Percentiles rank a stretch among this genome's conserved stretches.
phyloP scores from a whole-genome alignment of 2,329 filamentous ascomycete genomes.

The Fusarium neocosmosporiellum region DNA sequence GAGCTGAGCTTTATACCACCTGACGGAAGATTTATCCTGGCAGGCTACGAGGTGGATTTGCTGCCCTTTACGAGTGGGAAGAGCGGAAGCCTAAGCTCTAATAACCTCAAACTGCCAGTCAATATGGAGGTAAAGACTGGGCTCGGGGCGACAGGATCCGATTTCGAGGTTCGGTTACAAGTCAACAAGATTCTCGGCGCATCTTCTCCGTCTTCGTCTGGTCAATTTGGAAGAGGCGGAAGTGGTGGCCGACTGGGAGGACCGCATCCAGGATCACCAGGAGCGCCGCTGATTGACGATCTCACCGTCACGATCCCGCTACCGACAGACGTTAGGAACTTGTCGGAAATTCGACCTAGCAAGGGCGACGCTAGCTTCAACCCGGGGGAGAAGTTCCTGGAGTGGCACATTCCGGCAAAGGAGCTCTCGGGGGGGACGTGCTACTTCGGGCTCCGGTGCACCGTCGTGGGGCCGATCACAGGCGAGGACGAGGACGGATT shows the following conservation, averaged over 20 bases:
- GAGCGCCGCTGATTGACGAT: conserved; percentile 76
- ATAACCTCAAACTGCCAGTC: conserved; percentile 83
- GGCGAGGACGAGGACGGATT: conserved; percentile 62
- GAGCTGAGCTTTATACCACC: conserved; percentile 97
- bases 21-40: conserved; percentile 92
- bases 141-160: conserved; percentile 78
- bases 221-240: conserved; percentile 55
- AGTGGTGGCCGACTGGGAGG: conserved; percentile 55
- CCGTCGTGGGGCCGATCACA: conserved; percentile 74
- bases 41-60: conserved; percentile 93
- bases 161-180: conserved; percentile 88
- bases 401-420: conserved; percentile 86
- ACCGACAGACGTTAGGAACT: conserved; percentile 80
- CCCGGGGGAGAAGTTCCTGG: conserved; percentile 75
- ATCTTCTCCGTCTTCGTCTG: conserved; percentile 49
- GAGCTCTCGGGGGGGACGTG: conserved; percentile 76
- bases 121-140: conserved; percentile 84
- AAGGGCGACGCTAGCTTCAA: conserved; percentile 87
- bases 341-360: conserved; percentile 83
- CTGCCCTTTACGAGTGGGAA: conserved; percentile 75
- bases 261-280: conserved; percentile 64
- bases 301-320: conserved; percentile 83
- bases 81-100: conserved; percentile 64
- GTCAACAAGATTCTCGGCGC: conserved; percentile 73
- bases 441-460: conserved; percentile 81